These are phyloP conservation scores for Monosporozyma servazzii DNA, from an alignment of 805 yeast genomes.

Conservation along the genomic window DNA sequence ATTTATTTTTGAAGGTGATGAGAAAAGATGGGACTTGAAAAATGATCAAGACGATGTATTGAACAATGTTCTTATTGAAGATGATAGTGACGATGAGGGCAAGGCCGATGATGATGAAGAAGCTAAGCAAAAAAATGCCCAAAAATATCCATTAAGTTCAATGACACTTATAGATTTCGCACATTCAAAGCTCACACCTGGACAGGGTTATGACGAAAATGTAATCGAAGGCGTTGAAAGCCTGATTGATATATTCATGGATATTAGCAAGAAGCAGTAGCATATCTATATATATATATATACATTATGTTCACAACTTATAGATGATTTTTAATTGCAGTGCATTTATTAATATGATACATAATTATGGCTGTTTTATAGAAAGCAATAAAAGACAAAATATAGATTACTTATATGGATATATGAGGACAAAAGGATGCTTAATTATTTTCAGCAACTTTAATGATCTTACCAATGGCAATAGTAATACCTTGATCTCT, in stretches of 20 bases:
- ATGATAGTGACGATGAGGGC: constrained; percentile 28
- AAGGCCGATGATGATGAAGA: constrained; percentile 27
- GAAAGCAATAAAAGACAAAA: neutral
- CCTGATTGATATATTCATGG: constrained; percentile 36
- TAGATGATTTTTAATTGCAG: neutral
- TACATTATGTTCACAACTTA: neutral
- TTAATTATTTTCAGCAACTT: constrained; percentile 45
- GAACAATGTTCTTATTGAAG: constrained; percentile 26
- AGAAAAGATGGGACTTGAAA: constrained; percentile 39
- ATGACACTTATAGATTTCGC: constrained; percentile 83
- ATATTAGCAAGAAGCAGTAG: constrained; percentile 6
- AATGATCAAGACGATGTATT: constrained; percentile 35
- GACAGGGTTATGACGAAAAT: constrained; percentile 64
- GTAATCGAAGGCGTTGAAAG: constrained; percentile 61
- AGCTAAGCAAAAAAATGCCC: constrained; percentile 14
- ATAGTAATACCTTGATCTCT: constrained; percentile 98
- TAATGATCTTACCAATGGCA: constrained; percentile 96
- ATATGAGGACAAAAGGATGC: neutral
- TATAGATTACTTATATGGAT: neutral
- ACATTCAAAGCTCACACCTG: constrained; percentile 59
- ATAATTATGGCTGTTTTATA: neutral
- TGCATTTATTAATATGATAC: neutral
- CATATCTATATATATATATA: constrained; percentile 7
- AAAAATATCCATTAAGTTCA: constrained; percentile 38
- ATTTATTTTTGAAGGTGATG: constrained; percentile 65